Conservation (phyloP, 345 rosid species). For the Syzygium jambos region DNA sequence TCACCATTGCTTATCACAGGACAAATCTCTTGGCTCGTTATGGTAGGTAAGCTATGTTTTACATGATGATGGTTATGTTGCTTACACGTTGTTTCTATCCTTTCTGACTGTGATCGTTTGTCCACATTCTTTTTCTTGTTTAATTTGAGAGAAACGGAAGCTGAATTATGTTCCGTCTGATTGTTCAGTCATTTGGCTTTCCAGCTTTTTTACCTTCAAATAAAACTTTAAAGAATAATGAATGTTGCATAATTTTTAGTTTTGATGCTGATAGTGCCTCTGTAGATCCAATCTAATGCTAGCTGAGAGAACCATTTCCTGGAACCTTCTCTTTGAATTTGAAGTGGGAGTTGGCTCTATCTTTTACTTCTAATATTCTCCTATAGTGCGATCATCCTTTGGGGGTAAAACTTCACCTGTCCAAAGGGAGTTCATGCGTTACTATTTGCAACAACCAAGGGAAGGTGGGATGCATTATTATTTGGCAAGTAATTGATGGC, state of each 20-base stretch:
- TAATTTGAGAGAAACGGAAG: background rate
- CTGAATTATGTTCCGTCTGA: background rate
- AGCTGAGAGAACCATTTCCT: background rate
- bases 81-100: background rate
- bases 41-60: constrained; percentile 75
- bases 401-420: background rate
- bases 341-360: background rate
- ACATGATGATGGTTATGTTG: background rate
- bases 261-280: background rate
- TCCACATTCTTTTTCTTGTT: background rate
- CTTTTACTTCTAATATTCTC: background rate
- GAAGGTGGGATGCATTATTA: background rate
- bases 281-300: background rate
- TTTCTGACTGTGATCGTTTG: background rate
- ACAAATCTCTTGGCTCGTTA: constrained; percentile 87
- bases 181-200: background rate
- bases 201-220: background rate
- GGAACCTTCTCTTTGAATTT: background rate
- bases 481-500: background rate
- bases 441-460: background rate
- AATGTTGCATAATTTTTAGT: background rate
- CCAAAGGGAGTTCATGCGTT: background rate
- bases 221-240: background rate
- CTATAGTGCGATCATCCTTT: background rate
- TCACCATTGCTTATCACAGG: constrained; percentile 86